Evolutionary conservation across 73 alveolate species (phyloP).

Genomic region (Symbiodinium natans): DNA sequence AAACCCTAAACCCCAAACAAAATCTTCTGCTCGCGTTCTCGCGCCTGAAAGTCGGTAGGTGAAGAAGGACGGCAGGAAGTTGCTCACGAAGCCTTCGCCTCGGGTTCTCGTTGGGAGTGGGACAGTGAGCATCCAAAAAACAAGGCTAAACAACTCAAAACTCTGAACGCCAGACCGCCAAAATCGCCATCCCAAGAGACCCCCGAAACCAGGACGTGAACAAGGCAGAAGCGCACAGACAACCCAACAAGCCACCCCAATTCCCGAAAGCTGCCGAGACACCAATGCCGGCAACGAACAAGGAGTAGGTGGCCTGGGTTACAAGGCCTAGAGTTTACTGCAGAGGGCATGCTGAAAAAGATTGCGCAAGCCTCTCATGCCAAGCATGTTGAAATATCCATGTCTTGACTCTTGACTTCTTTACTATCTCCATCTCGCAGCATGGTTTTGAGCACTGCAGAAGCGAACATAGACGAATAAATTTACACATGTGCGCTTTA

Average conservation of each 20-base stretch:
- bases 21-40: too few relatives aligned
- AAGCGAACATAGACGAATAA: too few relatives aligned
- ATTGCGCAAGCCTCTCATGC: too few relatives aligned
- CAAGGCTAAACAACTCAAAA: not conserved
- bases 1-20: not conserved
- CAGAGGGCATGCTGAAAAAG: too few relatives aligned
- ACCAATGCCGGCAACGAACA: constrained; percentile 64
- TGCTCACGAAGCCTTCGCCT: constrained; percentile 77
- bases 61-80: constrained; percentile 57
- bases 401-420: too few relatives aligned
- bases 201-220: not conserved
- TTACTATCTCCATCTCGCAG: too few relatives aligned
- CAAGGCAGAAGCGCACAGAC: not conserved
- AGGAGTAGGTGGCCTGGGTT: constrained; percentile 46
- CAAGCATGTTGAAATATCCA: too few relatives aligned
- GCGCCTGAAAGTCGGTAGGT: constrained; percentile 47
- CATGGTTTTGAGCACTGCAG: too few relatives aligned
- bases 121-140: not conserved
- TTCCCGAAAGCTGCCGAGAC: not conserved
- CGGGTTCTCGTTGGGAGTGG: too few relatives aligned
- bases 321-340: too few relatives aligned
- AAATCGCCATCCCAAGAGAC: too few relatives aligned
- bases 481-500: too few relatives aligned
- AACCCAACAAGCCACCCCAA: not conserved
- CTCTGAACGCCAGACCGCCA: not conserved